These are phyloP conservation scores for Saitozyma podzolica DNA, from an alignment of 768 basidiomycete genomes.

Conservation along the genomic window DNA sequence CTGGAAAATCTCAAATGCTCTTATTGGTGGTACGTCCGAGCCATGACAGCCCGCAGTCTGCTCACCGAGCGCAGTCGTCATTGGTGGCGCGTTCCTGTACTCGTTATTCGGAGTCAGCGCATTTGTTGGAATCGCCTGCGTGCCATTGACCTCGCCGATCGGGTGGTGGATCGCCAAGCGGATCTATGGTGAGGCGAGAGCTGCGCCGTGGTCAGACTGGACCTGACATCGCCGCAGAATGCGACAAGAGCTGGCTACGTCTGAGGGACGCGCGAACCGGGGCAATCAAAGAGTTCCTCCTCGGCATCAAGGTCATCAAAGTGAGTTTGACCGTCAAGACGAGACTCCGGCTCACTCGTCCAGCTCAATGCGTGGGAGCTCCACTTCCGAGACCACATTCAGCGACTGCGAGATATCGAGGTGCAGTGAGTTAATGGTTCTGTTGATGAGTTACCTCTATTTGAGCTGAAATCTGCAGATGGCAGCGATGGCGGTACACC, in stretches of 20 bases:
- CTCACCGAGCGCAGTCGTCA: constrained; percentile 27
- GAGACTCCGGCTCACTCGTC: background rate
- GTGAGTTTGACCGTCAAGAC: constrained; percentile 15
- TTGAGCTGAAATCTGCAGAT: constrained; percentile 16
- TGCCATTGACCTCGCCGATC: constrained; percentile 33
- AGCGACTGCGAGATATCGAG: constrained; percentile 29
- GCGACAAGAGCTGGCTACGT: constrained; percentile 38
- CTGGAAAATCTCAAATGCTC: constrained; percentile 31
- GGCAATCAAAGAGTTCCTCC: constrained; percentile 43
- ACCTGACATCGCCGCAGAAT: constrained; percentile 21
- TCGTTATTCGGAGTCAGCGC: constrained; percentile 43
- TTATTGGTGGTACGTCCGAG: constrained; percentile 20
- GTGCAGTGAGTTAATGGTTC: constrained; percentile 28
- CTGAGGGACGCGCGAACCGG: constrained; percentile 35
- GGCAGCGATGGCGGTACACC: constrained; percentile 44
- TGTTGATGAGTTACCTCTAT: background rate
- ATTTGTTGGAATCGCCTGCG: constrained; percentile 39
- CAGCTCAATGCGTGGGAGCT: constrained; percentile 47
- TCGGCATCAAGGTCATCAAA: constrained; percentile 48
- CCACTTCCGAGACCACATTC: constrained; percentile 29
- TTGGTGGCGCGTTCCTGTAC: constrained; percentile 35
- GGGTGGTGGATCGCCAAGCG: constrained; percentile 20
- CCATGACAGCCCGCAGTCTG: background rate
- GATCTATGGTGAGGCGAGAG: constrained; percentile 26
- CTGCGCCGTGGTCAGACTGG: background rate